phyloP scores from a whole-genome alignment of 768 basidiomycete genomes.

The Cantharellus cinnabarinus region DNA sequence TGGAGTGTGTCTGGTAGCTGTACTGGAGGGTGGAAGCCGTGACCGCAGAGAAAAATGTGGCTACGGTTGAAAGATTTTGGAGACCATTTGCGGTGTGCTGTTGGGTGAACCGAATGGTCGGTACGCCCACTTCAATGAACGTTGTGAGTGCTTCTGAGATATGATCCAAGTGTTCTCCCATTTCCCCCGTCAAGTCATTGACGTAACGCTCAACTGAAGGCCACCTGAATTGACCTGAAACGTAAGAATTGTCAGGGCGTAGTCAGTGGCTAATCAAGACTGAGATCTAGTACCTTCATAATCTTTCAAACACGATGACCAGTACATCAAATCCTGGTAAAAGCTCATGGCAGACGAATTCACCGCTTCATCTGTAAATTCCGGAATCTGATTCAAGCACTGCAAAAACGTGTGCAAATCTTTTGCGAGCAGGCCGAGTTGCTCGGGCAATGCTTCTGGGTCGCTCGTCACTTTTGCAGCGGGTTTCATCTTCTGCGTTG shows the following conservation, averaged over 20 bases:
- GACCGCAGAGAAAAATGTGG: constrained; percentile 1
- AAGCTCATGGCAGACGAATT: constrained; percentile 48
- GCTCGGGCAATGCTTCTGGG: constrained; percentile 42
- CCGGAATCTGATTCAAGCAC: constrained; percentile 59
- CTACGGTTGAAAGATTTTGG: constrained; percentile 7
- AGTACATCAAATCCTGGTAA: constrained; percentile 56
- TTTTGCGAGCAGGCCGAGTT: constrained; percentile 39
- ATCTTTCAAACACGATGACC: constrained; percentile 49
- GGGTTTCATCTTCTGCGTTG: neutral
- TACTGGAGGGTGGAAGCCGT: constrained; percentile 1
- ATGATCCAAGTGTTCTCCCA: constrained; percentile 52
- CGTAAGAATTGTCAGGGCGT: neutral
- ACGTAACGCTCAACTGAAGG: constrained; percentile 56
- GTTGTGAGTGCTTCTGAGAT: constrained; percentile 47
- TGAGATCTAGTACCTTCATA: constrained; percentile 28
- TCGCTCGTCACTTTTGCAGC: constrained; percentile 20
- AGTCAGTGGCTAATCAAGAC: neutral
- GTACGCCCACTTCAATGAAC: constrained; percentile 63
- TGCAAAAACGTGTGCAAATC: constrained; percentile 48
- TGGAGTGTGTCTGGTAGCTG: neutral
- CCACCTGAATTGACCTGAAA: constrained; percentile 45
- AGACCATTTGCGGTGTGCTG: constrained; percentile 1
- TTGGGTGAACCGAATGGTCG: constrained; percentile 32
- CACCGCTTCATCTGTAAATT: constrained; percentile 44
- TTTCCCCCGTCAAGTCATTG: constrained; percentile 41